Evolutionary conservation across 2,329 filamentous ascomycete species (phyloP).

Genomic region (Exophiala phaeomuriformis): DNA sequence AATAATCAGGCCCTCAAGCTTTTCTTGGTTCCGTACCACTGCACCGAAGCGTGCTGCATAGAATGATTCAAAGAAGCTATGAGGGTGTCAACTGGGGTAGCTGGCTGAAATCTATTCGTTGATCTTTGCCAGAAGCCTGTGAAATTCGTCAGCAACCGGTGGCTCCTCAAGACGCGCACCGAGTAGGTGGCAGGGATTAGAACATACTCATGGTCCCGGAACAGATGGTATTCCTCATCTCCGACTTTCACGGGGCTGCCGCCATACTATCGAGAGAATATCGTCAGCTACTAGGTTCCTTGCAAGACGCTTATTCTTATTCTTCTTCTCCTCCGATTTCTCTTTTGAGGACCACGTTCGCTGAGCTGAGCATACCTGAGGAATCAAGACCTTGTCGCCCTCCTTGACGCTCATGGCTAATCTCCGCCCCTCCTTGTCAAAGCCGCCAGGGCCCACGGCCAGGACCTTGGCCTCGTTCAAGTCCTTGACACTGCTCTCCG

Average conservation of each 20-base stretch:
- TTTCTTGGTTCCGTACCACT: no score
- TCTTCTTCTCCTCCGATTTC: background rate
- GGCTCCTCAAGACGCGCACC: background rate
- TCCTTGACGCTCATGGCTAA: conserved; percentile 72
- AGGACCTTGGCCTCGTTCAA: conserved; percentile 96
- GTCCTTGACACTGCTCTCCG: conserved; percentile 94
- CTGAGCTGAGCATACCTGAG: conserved; percentile 60
- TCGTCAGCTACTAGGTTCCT: conserved; percentile 24
- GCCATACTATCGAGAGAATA: conserved; percentile 58
- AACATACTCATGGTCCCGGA: conserved; percentile 95
- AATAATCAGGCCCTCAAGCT: background rate
- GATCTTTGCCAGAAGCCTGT: conserved; percentile 95
- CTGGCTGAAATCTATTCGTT: conserved; percentile 63
- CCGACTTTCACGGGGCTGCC: conserved; percentile 95
- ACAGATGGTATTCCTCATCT: conserved; percentile 91
- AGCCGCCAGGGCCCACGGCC: conserved; percentile 80
- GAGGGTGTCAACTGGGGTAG: no score
- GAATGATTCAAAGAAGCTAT: no score
- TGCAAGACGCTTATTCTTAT: background rate
- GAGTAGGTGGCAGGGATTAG: background rate
- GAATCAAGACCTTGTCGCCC: conserved; percentile 92
- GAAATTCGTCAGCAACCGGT: conserved; percentile 15
- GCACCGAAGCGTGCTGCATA: no score
- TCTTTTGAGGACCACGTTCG: background rate
- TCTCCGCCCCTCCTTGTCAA: conserved; percentile 85